phyloP scores from a whole-genome alignment of 306 rosid genomes.

The Dalbergia oliveri region DNA sequence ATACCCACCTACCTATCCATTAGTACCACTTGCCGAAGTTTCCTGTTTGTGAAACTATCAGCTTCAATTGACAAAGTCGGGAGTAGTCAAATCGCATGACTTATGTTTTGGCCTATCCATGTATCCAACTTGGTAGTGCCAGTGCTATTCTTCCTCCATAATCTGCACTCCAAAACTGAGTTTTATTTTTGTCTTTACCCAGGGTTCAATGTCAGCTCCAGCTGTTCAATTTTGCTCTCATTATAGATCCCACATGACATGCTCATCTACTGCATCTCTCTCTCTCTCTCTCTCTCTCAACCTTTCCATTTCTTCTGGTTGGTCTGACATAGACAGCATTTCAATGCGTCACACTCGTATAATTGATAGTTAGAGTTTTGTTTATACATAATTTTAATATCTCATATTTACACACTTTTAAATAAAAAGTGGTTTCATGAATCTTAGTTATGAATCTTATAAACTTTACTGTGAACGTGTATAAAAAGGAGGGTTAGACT shows the following conservation, averaged over 20 bases:
- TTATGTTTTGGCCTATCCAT: neutral
- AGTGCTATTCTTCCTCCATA: neutral
- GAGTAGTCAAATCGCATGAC: neutral
- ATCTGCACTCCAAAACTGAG: neutral
- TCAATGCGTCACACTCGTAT: neutral
- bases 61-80: neutral
- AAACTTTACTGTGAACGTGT: too few relatives aligned
- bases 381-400: too few relatives aligned
- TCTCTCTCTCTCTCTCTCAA: too few relatives aligned
- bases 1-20: too few relatives aligned
- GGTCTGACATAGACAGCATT: neutral
- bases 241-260: neutral
- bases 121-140: too few relatives aligned
- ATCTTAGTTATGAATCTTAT: too few relatives aligned
- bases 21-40: too few relatives aligned
- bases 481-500: too few relatives aligned
- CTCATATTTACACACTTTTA: too few relatives aligned
- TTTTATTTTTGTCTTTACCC: neutral
- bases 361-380: too few relatives aligned
- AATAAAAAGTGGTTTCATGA: too few relatives aligned
- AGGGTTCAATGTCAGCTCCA: neutral
- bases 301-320: neutral
- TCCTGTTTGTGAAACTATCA: too few relatives aligned
- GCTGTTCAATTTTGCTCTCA: neutral
- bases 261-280: neutral